Evolutionary conservation across 2,329 filamentous ascomycete genomes (phyloP).

Genomic region (Penicillium sp.): DNA sequence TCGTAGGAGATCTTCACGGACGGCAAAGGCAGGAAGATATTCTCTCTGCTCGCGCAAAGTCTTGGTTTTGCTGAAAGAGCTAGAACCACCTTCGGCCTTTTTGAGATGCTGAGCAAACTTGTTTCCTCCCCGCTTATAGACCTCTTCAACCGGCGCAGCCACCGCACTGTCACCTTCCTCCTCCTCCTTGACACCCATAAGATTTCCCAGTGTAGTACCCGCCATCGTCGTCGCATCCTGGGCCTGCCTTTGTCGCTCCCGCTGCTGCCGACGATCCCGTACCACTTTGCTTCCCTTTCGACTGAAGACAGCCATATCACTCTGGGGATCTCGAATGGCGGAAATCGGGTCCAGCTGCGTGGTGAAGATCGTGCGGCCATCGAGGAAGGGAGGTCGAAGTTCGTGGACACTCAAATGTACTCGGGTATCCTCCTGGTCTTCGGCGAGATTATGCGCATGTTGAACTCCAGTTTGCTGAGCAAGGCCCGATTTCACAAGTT

Average conservation of each 20-base stretch:
- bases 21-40: slow-evolving; percentile 92
- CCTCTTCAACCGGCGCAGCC: slow-evolving; percentile 74
- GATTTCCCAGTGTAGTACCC: slow-evolving; percentile 88
- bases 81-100: slow-evolving; percentile 79
- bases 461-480: slow-evolving; percentile 82
- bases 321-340: slow-evolving; percentile 90
- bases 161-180: slow-evolving; percentile 80
- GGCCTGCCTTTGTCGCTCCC: slow-evolving; percentile 90
- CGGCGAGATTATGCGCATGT: slow-evolving; percentile 72
- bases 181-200: slow-evolving; percentile 94
- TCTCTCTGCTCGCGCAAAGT: slow-evolving; percentile 88
- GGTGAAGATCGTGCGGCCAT: slow-evolving; percentile 94
- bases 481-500: slow-evolving; percentile 95
- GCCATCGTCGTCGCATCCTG: slow-evolving; percentile 93
- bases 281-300: slow-evolving; percentile 94
- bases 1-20: slow-evolving; percentile 87
- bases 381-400: slow-evolving; percentile 89
- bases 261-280: slow-evolving; percentile 86
- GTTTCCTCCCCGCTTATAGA: slow-evolving; percentile 64
- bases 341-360: slow-evolving; percentile 96
- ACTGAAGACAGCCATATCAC: slow-evolving; percentile 98
- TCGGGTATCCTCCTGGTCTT: slow-evolving; percentile 84
- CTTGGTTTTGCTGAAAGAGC: slow-evolving; percentile 92
- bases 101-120: slow-evolving; percentile 94
- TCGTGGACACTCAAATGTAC: slow-evolving; percentile 94